Conservation (phyloP, 139 green algal genomes). For the Zygnema circumcarinatum region DNA sequence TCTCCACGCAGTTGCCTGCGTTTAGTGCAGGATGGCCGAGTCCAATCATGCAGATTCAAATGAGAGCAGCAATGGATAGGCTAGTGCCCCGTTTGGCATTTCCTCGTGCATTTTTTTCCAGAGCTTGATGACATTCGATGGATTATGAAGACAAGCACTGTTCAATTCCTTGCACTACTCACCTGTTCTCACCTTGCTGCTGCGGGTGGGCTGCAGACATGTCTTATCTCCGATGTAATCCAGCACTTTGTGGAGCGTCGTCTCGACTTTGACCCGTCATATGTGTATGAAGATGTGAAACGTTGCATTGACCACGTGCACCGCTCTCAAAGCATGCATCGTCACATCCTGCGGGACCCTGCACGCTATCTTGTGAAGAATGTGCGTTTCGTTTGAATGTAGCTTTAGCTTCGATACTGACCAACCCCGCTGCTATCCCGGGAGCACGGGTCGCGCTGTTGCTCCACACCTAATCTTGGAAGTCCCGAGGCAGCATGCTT, state of each 20-base stretch:
- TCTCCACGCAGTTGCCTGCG: not conserved
- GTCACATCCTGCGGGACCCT: constrained; percentile 17
- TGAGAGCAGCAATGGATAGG: no score
- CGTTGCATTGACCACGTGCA: constrained; percentile 39
- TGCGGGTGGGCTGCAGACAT: constrained; percentile 16
- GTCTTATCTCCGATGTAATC: constrained; percentile 45
- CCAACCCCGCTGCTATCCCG: not conserved
- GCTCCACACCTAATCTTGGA: no score
- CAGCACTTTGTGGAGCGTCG: constrained; percentile 30
- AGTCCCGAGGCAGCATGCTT: no score
- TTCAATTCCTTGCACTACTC: no score
- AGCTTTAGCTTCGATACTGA: not conserved
- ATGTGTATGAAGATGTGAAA: constrained; percentile 47
- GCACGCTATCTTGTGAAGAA: constrained; percentile 18
- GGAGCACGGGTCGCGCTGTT: no score
- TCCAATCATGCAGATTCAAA: not conserved
- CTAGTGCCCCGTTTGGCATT: no score
- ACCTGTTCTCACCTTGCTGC: no score
- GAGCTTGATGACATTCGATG: no score
- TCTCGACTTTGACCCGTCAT: constrained; percentile 29
- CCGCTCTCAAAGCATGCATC: constrained; percentile 16
- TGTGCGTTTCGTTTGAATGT: not conserved
- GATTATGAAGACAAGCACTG: no score
- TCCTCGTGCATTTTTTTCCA: no score
- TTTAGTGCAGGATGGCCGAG: no score